Base-by-base conservation (phyloP, 805 yeast species). In the Teunomyces cretensis region DNA sequence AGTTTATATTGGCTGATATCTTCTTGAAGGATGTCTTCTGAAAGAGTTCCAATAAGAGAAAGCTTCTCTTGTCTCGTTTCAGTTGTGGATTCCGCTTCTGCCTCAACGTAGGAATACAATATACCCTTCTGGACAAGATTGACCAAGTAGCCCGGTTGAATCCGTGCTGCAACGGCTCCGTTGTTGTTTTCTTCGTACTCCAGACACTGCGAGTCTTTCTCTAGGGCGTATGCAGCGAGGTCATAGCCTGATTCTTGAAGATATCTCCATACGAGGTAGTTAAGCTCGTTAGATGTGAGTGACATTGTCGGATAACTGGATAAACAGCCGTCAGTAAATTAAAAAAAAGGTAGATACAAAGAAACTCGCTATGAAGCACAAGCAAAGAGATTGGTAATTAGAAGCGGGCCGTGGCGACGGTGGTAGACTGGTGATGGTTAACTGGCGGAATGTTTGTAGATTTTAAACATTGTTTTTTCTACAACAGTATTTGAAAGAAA, bases 191-290 rank as follows among this genome's bases (percentile, higher is more conserved):
- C 55, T 43, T 70, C 96, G 48, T 79, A 76, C 15, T 74, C 72
- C 49, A 79, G 73, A 9, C 86, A 83, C 15, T 76, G 68, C 0
- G 92, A 72, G 53, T 87, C 91, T 52, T 86, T 84, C 50, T 86
- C 88, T 24, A 94, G 66, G 0, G 97, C 95, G 56, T 77, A 81
- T 0, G 96, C 90, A 1, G 94, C 74, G 15, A 88, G 74, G 42
- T 87, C 91, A 32, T 76, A 73, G 2, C 95, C 95, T 5, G 84
- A 72, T 62, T 94, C 98, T 59, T 89, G 96, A 31, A 90, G 74
- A 59, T 92, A 94, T 49, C 97, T 70, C 96, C 97, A 94, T 43
- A 92, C 80, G 54, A 94, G 76, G 61, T 92, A 92, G 70, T 92
- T 94, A 44, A 92, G 78, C 65, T 90, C 96, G 46, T 78, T 81